A percentile compares a stretch with the other conserved stretches of the same genome.
Evolutionary conservation across 2,329 filamentous ascomycete genomes (phyloP).

Genomic region (Mollisia scopiformis): DNA sequence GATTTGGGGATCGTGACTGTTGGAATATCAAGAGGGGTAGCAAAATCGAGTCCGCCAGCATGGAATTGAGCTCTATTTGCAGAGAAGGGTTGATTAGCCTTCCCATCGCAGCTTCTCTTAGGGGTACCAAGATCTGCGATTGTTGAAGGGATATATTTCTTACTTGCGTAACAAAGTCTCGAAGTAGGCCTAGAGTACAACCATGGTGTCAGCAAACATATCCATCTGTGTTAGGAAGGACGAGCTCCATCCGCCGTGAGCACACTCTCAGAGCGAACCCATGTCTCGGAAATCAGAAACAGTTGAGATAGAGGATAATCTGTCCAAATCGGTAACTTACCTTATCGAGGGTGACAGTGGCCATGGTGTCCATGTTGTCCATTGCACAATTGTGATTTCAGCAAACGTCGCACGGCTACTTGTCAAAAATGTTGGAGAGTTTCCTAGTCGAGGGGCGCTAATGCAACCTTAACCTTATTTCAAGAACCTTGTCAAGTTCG

Average conservation of each 20-base stretch:
- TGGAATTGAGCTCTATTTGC: constrained; percentile 49
- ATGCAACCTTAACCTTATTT: not conserved
- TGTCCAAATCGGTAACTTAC: not conserved
- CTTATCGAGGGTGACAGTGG: constrained; percentile 59
- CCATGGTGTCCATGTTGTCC: constrained; percentile 1
- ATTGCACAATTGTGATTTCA: not conserved
- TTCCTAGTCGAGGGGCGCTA: not conserved
- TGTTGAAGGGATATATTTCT: constrained; percentile 28
- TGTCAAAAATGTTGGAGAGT: not conserved
- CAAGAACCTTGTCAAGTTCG: not conserved
- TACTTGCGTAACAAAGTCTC: constrained; percentile 64
- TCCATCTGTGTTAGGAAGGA: not conserved
- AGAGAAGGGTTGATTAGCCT: constrained; percentile 25
- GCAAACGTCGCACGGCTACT: not conserved
- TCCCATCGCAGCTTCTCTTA: constrained; percentile 9
- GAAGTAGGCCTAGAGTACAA: constrained; percentile 48
- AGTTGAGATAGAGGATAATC: not conserved
- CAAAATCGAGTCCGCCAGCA: constrained; percentile 40
- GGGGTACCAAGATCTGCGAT: not conserved
- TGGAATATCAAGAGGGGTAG: constrained; percentile 36
- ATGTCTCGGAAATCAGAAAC: not conserved
- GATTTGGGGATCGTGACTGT: constrained; percentile 58
- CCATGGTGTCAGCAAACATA: not conserved
- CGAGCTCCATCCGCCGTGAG: not conserved
- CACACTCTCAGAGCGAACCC: not conserved